Evolutionary conservation across 2,329 filamentous ascomycete species (phyloP).

Genomic region (Pezicula radicicola): DNA sequence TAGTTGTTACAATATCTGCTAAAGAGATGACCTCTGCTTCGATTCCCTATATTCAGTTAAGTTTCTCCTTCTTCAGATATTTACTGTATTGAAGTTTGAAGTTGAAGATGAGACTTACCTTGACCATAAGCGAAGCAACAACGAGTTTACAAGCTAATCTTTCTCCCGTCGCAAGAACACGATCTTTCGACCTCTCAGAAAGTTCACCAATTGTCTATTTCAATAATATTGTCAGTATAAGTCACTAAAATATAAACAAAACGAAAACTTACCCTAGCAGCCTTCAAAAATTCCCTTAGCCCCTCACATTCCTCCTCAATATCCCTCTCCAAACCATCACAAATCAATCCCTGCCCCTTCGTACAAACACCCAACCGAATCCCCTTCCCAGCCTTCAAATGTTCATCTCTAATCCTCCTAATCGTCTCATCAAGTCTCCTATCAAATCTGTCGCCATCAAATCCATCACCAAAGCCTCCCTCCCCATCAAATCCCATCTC

Average conservation of each 20-base stretch:
- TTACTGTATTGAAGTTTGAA: too few species aligned
- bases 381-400: slow-evolving; percentile 42
- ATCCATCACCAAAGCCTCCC: too few species aligned
- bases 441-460: too few species aligned
- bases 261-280: slow-evolving; percentile 39
- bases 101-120: slow-evolving; percentile 15
- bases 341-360: not conserved
- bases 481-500: too few species aligned
- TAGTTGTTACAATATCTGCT: slow-evolving; percentile 3
- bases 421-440: slow-evolving; percentile 43
- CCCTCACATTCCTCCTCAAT: slow-evolving; percentile 43
- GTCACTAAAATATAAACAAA: not conserved
- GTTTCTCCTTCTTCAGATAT: too few species aligned
- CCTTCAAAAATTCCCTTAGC: slow-evolving; percentile 47
- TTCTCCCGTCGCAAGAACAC: slow-evolving; percentile 43
- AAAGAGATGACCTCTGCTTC: slow-evolving; percentile 5
- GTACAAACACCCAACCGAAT: slow-evolving; percentile 38
- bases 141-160: slow-evolving; percentile 29
- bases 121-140: slow-evolving; percentile 25
- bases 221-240: not conserved
- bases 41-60: slow-evolving; percentile 1
- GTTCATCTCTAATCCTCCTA: slow-evolving; percentile 46
- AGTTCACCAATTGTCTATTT: slow-evolving; percentile 43
- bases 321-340: slow-evolving; percentile 1
- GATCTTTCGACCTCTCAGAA: slow-evolving; percentile 46